Conservation (phyloP, 192 early-diverging fungal genomes). For the Gaertneriomyces semiglobifer region DNA sequence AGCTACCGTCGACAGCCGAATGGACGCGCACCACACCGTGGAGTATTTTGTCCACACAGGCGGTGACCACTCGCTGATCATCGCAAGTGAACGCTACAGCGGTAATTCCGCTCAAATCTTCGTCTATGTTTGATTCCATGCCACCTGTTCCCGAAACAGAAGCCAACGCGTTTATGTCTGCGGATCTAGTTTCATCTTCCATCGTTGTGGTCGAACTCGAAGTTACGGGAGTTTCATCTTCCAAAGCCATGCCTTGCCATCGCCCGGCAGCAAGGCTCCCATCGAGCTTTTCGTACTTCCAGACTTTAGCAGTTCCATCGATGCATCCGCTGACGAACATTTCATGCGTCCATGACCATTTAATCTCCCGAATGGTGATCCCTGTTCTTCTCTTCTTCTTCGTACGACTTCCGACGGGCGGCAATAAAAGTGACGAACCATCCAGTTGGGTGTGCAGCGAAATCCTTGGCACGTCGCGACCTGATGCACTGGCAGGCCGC, state of each 20-base stretch:
- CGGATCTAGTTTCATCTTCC: too few species aligned
- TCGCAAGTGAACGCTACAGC: conserved; percentile 74
- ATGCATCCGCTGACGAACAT: conserved; percentile 68
- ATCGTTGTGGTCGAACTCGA: too few species aligned
- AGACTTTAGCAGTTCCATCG: conserved; percentile 78
- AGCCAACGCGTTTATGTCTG: too few species aligned
- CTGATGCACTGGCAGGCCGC: neutral
- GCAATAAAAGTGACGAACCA: conserved; percentile 44
- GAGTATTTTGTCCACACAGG: conserved; percentile 40
- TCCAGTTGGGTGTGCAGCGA: conserved; percentile 20
- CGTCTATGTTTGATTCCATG: neutral
- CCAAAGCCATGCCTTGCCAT: too few species aligned
- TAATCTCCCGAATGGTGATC: conserved; percentile 66
- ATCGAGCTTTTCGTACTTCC: conserved; percentile 46
- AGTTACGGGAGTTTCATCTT: too few species aligned
- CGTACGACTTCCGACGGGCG: conserved; percentile 52
- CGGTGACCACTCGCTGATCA: conserved; percentile 63
- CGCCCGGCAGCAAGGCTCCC: too few species aligned
- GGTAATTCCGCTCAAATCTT: conserved; percentile 33
- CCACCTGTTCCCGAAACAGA: too few species aligned
- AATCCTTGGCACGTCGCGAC: neutral
- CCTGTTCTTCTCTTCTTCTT: conserved; percentile 44
- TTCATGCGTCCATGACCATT: conserved; percentile 66
- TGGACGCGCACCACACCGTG: too few species aligned
- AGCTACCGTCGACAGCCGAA: too few species aligned